Evolutionary conservation across 2,329 filamentous ascomycete genomes (phyloP).

Genomic region (Aspergillus oerlinghausenensis): DNA sequence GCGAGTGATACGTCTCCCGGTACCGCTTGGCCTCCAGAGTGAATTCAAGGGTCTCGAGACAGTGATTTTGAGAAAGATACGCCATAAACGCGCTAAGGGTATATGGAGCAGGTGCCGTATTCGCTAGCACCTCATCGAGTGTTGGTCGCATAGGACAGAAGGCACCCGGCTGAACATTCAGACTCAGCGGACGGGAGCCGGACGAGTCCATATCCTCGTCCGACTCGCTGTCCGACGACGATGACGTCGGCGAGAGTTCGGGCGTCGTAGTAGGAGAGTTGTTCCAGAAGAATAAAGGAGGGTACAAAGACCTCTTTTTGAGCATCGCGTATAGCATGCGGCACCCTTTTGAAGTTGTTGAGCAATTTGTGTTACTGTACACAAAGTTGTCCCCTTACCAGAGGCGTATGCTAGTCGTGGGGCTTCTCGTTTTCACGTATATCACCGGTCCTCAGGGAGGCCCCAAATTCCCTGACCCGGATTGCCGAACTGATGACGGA

Average conservation of each 20-base stretch:
- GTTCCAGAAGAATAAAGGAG: conserved; percentile 33
- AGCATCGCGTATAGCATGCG: conserved; percentile 35
- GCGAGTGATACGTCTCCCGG: conserved; percentile 59
- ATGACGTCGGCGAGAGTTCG: conserved; percentile 39
- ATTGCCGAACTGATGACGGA: not conserved
- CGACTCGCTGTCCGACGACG: conserved; percentile 40
- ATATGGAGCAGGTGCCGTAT: conserved; percentile 81
- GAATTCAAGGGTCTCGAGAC: conserved; percentile 92
- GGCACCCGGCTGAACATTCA: conserved; percentile 36
- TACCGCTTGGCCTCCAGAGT: conserved; percentile 91
- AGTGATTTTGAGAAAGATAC: conserved; percentile 94
- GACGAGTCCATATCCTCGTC: conserved; percentile 42
- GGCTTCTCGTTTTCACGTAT: not conserved
- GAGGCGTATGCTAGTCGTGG: not conserved
- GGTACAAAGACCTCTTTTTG: conserved; percentile 33
- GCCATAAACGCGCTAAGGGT: conserved; percentile 92
- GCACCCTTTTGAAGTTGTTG: conserved; percentile 12
- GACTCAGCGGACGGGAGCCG: conserved; percentile 41
- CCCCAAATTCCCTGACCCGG: not conserved
- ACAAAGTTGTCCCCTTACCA: not conserved
- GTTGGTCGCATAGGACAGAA: conserved; percentile 58
- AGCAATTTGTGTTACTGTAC: conserved; percentile 13
- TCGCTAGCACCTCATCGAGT: conserved; percentile 80
- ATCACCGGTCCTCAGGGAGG: not conserved
- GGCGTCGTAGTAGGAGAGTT: conserved; percentile 42